These are phyloP conservation scores for Penicillium fimorum DNA, from an alignment of 495 filamentous ascomycete species.

Conservation along the genomic window DNA sequence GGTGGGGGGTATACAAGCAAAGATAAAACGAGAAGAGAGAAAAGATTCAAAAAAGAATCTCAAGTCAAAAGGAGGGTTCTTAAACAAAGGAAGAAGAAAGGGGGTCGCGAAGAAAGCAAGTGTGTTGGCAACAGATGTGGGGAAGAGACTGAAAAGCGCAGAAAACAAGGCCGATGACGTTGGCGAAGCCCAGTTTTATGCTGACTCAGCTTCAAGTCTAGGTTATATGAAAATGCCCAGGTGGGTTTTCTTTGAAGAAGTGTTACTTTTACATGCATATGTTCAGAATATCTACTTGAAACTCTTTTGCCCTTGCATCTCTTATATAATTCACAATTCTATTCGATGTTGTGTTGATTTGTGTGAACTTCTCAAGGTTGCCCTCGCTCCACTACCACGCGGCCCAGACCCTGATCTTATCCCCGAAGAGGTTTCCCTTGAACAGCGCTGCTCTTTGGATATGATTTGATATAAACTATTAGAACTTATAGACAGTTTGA, in stretches of 20 bases:
- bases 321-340: neutral
- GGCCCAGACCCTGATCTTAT: conserved; percentile 29
- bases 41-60: conserved; percentile 5
- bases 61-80: neutral
- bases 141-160: conserved; percentile 34
- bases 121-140: conserved; percentile 34
- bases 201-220: conserved; percentile 18
- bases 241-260: too few relatives aligned
- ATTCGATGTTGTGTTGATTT: neutral
- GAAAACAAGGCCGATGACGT: conserved; percentile 45
- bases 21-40: neutral
- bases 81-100: conserved; percentile 15
- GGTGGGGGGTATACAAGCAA: neutral
- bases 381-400: conserved; percentile 16
- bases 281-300: neutral
- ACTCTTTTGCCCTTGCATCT: too few relatives aligned
- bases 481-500: neutral
- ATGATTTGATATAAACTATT: neutral
- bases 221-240: too few relatives aligned
- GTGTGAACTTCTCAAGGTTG: neutral
- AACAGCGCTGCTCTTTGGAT: neutral
- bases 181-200: conserved; percentile 24
- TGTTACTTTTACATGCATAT: neutral
- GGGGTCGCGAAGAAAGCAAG: conserved; percentile 19
- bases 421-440: conserved; percentile 19